Percentiles rank a stretch among this genome's conserved stretches.
phyloP scores from a whole-genome alignment of 2,329 filamentous ascomycete genomes.

The Neofusicoccum cordaticola region DNA sequence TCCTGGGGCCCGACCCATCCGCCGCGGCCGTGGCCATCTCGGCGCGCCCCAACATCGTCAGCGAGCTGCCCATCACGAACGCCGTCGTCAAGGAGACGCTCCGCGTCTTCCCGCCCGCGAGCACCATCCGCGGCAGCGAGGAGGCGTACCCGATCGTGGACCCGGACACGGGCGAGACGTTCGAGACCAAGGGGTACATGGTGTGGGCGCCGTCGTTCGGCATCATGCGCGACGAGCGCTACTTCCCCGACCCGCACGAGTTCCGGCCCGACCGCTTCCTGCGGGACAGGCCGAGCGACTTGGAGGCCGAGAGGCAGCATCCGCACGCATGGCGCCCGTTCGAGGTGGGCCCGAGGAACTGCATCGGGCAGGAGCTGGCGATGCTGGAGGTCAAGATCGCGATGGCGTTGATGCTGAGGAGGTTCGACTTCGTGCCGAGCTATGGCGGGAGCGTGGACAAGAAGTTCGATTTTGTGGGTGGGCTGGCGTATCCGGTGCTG shows the following conservation, averaged over 20 bases:
- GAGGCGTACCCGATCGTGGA: constrained; percentile 10
- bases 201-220: constrained; percentile 1
- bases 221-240: neutral
- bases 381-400: constrained; percentile 34
- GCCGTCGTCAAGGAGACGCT: constrained; percentile 38
- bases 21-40: constrained; percentile 19
- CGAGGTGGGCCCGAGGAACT: constrained; percentile 37
- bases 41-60: constrained; percentile 27
- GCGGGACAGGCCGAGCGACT: neutral
- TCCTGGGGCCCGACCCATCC: constrained; percentile 27
- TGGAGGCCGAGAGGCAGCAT: constrained; percentile 14
- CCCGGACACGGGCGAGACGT: constrained; percentile 8
- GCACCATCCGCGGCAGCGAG: constrained; percentile 4
- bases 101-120: constrained; percentile 30
- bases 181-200: constrained; percentile 4
- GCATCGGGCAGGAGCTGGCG: constrained; percentile 39
- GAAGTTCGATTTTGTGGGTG: constrained; percentile 18
- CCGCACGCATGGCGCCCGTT: constrained; percentile 36
- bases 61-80: constrained; percentile 28
- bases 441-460: constrained; percentile 18
- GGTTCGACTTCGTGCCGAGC: constrained; percentile 25
- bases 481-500: constrained; percentile 29
- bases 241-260: constrained; percentile 5
- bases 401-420: constrained; percentile 24
- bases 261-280: constrained; percentile 14